phyloP scores from a whole-genome alignment of 257 asterid species.

The Lantana camara region DNA sequence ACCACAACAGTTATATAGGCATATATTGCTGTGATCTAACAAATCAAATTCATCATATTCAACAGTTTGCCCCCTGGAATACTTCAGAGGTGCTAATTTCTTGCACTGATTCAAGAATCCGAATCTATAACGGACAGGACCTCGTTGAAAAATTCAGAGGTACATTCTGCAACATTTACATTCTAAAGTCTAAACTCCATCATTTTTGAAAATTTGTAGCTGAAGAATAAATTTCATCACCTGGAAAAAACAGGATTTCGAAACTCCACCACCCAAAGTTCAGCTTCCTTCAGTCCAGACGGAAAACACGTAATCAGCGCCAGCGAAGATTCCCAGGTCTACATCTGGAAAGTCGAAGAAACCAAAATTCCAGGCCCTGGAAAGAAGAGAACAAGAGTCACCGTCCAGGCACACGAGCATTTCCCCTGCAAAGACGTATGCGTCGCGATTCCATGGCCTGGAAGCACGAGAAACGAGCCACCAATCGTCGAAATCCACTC shows the following conservation, averaged over 20 bases:
- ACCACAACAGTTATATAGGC: too few species aligned
- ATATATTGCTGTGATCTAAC: neutral
- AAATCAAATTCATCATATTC: conserved; percentile 2
- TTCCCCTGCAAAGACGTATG: conserved; percentile 83
- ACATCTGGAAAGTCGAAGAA: conserved; percentile 76
- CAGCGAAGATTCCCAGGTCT: conserved; percentile 86
- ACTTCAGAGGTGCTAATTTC: conserved; percentile 73
- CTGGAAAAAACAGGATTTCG: conserved; percentile 56
- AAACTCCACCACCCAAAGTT: conserved; percentile 82
- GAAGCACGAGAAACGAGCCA: conserved; percentile 51
- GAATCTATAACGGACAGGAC: conserved; percentile 62
- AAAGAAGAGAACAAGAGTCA: conserved; percentile 41
- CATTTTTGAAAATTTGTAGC: neutral
- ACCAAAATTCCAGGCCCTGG: conserved; percentile 39
- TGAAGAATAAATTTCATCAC: neutral
- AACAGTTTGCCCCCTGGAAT: conserved; percentile 73
- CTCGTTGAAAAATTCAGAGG: conserved; percentile 76
- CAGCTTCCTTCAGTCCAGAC: conserved; percentile 76
- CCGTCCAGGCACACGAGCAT: conserved; percentile 62
- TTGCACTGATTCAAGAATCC: conserved; percentile 83
- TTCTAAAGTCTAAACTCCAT: conserved; percentile 27
- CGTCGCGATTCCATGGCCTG: conserved; percentile 84
- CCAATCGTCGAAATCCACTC: conserved; percentile 72
- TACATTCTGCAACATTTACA: conserved; percentile 21
- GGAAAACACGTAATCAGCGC: conserved; percentile 80